phyloP scores from a whole-genome alignment of 1,284 basidiomycete genomes.

The Ustilago shanxiensis region DNA sequence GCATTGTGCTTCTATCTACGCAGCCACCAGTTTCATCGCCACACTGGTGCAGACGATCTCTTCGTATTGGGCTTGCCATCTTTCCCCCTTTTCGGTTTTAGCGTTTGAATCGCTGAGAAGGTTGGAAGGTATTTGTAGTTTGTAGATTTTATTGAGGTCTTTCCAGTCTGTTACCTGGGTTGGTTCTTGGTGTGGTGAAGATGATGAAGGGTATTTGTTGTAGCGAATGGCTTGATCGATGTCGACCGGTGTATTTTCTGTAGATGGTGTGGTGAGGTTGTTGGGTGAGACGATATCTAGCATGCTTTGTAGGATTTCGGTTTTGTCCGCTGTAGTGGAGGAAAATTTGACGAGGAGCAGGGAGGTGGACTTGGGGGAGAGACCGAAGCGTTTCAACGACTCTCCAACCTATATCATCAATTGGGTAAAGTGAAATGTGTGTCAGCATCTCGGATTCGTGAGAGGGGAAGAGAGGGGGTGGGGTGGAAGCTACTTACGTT shows the following conservation, averaged over 20 bases:
- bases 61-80: conserved; percentile 21
- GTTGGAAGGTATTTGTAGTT: conserved; percentile 35
- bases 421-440: neutral
- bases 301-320: conserved; percentile 30
- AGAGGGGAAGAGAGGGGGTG: neutral
- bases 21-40: conserved; percentile 54
- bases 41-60: conserved; percentile 51
- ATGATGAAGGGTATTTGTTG: neutral
- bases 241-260: conserved; percentile 2
- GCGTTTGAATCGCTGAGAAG: conserved; percentile 10
- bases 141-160: conserved; percentile 56
- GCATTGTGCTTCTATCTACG: conserved; percentile 5
- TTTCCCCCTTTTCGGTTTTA: neutral
- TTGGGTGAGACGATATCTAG: conserved; percentile 23
- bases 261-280: conserved; percentile 22
- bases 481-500: conserved; percentile 32
- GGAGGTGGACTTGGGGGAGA: conserved; percentile 35
- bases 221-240: conserved; percentile 38
- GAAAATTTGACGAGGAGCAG: conserved; percentile 50
- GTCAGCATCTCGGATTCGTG: neutral
- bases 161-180: conserved; percentile 47
- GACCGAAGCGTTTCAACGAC: conserved; percentile 50
- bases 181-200: neutral
- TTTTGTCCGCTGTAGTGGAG: conserved; percentile 10
- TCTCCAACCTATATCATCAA: conserved; percentile 37